A percentile compares a stretch with the other conserved stretches of the same genome.
Conservation (phyloP, 2,329 filamentous ascomycete genomes). For the Endoconidiophora polonica region DNA sequence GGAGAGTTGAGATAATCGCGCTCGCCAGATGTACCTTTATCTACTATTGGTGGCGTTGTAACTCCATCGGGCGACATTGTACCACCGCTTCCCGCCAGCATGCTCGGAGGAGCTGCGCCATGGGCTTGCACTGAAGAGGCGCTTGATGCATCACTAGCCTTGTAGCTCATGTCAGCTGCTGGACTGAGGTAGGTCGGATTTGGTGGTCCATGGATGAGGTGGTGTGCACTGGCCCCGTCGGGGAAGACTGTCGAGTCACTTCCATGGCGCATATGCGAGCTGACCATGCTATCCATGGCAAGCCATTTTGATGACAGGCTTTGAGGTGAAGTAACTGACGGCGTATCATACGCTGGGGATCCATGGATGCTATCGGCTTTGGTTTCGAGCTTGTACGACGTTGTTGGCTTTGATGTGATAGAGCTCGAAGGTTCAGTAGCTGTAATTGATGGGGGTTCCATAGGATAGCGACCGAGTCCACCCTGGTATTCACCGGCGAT, state of each 20-base stretch:
- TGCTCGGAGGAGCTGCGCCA: slow-evolving; percentile 15
- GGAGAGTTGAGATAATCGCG: slow-evolving; percentile 52
- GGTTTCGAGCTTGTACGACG: neutral
- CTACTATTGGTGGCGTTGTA: slow-evolving; percentile 26
- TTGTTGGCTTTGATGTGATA: neutral
- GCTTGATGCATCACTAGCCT: slow-evolving; percentile 24
- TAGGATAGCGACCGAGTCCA: slow-evolving; percentile 56
- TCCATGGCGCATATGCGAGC: slow-evolving; percentile 1
- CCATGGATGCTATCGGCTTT: slow-evolving; percentile 3
- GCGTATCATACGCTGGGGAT: slow-evolving; percentile 5
- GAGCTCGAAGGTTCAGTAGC: slow-evolving; percentile 17
- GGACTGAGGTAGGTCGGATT: slow-evolving; percentile 5
- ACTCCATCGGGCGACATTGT: slow-evolving; percentile 18
- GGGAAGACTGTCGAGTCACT: slow-evolving; percentile 1
- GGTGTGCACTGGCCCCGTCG: neutral
- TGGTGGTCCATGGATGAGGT: neutral
- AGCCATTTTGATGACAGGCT: slow-evolving; percentile 10
- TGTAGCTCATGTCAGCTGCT: slow-evolving; percentile 13
- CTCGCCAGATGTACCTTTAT: slow-evolving; percentile 22
- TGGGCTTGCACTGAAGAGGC: slow-evolving; percentile 23
- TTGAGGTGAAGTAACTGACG: slow-evolving; percentile 3
- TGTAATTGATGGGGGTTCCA: slow-evolving; percentile 4
- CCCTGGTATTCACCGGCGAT: slow-evolving; percentile 85
- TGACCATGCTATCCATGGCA: slow-evolving; percentile 2
- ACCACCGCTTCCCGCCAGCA: slow-evolving; percentile 10